Evolutionary conservation across 768 basidiomycete species (phyloP), one percentile per base, ranked within the genome.

Genomic region (Gloeostereum incarnatum): DNA sequence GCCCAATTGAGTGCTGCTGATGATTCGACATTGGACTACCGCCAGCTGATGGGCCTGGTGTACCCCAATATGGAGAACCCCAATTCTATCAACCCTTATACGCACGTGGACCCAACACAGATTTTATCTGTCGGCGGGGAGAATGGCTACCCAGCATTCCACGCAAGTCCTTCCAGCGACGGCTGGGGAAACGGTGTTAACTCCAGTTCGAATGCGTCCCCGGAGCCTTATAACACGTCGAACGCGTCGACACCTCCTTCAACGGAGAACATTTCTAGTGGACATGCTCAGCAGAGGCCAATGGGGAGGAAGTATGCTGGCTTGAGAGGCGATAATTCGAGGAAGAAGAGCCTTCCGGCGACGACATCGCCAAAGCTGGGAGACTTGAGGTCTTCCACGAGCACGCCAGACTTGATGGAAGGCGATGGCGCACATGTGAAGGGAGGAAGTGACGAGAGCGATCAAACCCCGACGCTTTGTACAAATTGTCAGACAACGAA

Each of bases 401-500:
- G 74, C 55, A 83, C 83, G 19, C 81, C 84, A 3, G 84, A 85
- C 48, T 52, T 71, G 40, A 59, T 59, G 26, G 53, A 54, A n/a
- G 52, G 50, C 29, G 43, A 41, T 14, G 53, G 46, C 3, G 56
- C 52, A 35, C 52, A 56, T 38, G 54, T 48, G 40, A 69, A 66
- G 46, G 64, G 63, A 18, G 63, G 56, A 30, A 66, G 66, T 34
- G 87, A 82, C 44, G 81, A 84, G 39, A 75, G 69, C 36, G 85
- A 87, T 32, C 68, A 72, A 41, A 55, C 75, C 5, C 88, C 82
- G 6, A 96, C 90, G 2, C 65, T 86, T 20, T 97, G 93, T 57
- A 90, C 87, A 5, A 97, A 97, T 54, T 97, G 93, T 58, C 81
- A 87, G 50, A 97, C 93, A 39, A 93, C 88, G 9, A 96, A 91